Base-by-base conservation (phyloP, 345 rosid species). In the Reutealis trisperma region DNA sequence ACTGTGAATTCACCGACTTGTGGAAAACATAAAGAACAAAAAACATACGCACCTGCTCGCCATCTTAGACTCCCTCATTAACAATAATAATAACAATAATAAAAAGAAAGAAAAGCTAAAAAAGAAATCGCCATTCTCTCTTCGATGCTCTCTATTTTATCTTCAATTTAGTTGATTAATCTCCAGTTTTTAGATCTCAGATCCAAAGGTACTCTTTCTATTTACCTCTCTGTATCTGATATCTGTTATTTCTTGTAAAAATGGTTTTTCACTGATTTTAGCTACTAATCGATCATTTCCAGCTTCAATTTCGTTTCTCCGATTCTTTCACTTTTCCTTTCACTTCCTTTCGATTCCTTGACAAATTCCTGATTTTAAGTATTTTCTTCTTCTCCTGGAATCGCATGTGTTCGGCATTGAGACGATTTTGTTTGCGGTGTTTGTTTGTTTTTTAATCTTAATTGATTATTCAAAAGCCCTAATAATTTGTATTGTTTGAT, bases 171-270 rank as follows among this genome's bases (percentile, higher is more conserved):
- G 37, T 44, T 45, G 30, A 32, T 32, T 18, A n/a, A 4, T 41
- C 64, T 7, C 37, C 47, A 57, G 47, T 47, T 30, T 54, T 45
- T 78, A 81, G 87, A 84, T 84, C 84, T 84, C 84, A 78, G 84
- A 81, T 78, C 82, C 76, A 67, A 24, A 71, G 77, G 77, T 71
- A 63, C 78, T 49, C 7, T 57, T 52, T 57, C 24, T 41, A 66
- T 60, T 3, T 37, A 19, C 11, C 10, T 25, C 55, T 45, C 18
- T 67, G 55, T 11, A 22, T 67, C 54, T 47, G 13, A 8, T 47
- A 3, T 47, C 1, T 68, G 27, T 66, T 64, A 16, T 64, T 66
- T 65, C 2, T 32, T 2, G 3, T 16, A 15, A 51, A 66, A 25
- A 32, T 30, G 45, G 24, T 32, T 25, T 63, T 58, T 71, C 19